A percentile compares a stretch with the other conserved stretches of the same genome.
Conservation (phyloP, 148 eudicot genomes). For the Amaranthus hypochondriacus region DNA sequence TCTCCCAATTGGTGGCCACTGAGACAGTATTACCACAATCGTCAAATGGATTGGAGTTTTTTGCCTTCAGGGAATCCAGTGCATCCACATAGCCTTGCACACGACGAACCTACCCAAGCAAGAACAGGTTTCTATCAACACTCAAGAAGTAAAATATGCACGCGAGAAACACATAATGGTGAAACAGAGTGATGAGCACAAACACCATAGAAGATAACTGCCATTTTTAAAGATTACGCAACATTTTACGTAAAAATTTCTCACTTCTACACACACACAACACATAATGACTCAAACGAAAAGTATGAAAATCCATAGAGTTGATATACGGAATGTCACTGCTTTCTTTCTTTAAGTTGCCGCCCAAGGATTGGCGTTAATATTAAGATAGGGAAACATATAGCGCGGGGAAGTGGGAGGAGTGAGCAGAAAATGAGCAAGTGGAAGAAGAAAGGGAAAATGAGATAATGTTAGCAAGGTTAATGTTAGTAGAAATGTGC, state of each 20-base stretch:
- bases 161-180: background rate
- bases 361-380: too few relatives aligned
- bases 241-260: background rate
- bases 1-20: constrained; percentile 47
- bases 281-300: too few relatives aligned
- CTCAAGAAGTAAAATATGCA: background rate
- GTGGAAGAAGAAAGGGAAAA: too few relatives aligned
- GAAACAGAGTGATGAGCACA: background rate
- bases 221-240: background rate
- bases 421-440: too few relatives aligned
- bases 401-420: too few relatives aligned
- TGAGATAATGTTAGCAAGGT: too few relatives aligned
- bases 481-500: too few relatives aligned
- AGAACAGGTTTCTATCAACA: background rate
- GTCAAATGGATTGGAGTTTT: constrained; percentile 38
- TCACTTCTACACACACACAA: background rate
- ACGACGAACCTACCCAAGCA: constrained; percentile 56
- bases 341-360: too few relatives aligned
- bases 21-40: constrained; percentile 27
- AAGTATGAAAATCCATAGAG: too few relatives aligned
- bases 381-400: too few relatives aligned
- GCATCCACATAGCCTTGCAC: constrained; percentile 66
- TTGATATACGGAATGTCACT: too few relatives aligned
- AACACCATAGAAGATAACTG: background rate
- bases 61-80: constrained; percentile 55